phyloP scores from a whole-genome alignment of 2,329 filamentous ascomycete species.

The Lithohypha guttulata region DNA sequence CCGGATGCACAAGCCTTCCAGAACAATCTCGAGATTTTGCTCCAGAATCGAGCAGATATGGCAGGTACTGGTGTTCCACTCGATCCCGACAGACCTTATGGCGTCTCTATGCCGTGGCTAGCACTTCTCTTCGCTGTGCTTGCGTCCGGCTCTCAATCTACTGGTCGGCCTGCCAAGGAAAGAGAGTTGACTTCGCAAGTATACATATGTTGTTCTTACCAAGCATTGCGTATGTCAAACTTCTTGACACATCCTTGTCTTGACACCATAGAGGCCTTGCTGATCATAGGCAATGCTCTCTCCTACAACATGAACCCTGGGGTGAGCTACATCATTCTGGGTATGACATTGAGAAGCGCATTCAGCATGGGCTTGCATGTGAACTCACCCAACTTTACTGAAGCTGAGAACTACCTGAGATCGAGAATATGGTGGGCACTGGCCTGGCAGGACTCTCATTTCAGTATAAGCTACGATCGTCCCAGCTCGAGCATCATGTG shows the following conservation, averaged over 20 bases:
- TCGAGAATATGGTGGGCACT: constrained; percentile 47
- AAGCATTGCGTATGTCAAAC: constrained; percentile 53
- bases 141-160: constrained; percentile 53
- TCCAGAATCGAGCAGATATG: constrained; percentile 43
- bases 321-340: constrained; percentile 51
- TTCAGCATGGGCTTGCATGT: constrained; percentile 51
- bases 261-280: constrained; percentile 50
- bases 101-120: constrained; percentile 45
- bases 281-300: constrained; percentile 52
- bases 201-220: constrained; percentile 55
- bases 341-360: constrained; percentile 50
- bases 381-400: constrained; percentile 44
- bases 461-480: constrained; percentile 53
- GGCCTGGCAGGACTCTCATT: constrained; percentile 54
- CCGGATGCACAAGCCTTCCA: constrained; percentile 47
- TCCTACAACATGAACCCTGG: constrained; percentile 56
- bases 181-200: constrained; percentile 54
- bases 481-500: constrained; percentile 45
- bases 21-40: constrained; percentile 42
- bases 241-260: constrained; percentile 52
- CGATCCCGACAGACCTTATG: constrained; percentile 44
- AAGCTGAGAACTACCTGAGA: constrained; percentile 36
- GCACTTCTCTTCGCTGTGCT: constrained; percentile 51
- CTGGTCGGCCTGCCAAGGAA: constrained; percentile 46
- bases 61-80: constrained; percentile 15